Evolutionary conservation across 148 eudicot species (phyloP).

Genomic region (Salicornia ramosissima): DNA sequence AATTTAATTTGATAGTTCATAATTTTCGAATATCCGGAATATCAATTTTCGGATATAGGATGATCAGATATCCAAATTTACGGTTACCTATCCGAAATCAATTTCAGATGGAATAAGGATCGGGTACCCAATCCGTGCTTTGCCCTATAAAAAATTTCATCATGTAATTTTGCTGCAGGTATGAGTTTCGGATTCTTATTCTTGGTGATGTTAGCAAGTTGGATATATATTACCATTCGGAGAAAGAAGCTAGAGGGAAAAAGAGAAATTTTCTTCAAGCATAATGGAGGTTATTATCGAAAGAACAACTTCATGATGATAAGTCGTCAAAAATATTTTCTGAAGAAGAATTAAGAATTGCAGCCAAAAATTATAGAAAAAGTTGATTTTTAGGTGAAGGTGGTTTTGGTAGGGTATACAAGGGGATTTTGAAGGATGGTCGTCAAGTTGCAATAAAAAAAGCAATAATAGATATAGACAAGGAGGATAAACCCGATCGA

Average conservation of each 20-base stretch:
- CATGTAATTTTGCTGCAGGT: too few species aligned
- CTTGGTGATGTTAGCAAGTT: background rate
- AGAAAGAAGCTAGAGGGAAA: constrained; percentile 10
- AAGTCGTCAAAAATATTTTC: constrained; percentile 19
- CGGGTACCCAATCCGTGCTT: too few species aligned
- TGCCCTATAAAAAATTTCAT: too few species aligned
- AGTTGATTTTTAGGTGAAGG: constrained; percentile 24
- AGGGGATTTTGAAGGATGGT: constrained; percentile 25
- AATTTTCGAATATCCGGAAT: too few species aligned
- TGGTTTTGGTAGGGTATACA: constrained; percentile 22
- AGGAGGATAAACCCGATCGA: constrained; percentile 20
- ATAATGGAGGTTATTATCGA: constrained; percentile 23
- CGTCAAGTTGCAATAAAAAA: constrained; percentile 17
- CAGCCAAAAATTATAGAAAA: constrained; percentile 17
- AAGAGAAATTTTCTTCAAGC: constrained; percentile 18
- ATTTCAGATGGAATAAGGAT: too few species aligned
- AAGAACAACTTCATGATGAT: constrained; percentile 12
- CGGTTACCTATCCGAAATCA: too few species aligned
- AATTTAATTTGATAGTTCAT: too few species aligned
- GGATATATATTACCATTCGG: background rate
- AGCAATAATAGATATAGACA: constrained; percentile 2
- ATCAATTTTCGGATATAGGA: too few species aligned
- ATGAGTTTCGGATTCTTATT: constrained; percentile 5
- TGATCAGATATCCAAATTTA: too few species aligned
- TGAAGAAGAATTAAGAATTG: constrained; percentile 6